Percentiles rank a stretch among this genome's conserved stretches.
Evolutionary conservation across 306 rosid species (phyloP).

Genomic region (Abrus precatorius): DNA sequence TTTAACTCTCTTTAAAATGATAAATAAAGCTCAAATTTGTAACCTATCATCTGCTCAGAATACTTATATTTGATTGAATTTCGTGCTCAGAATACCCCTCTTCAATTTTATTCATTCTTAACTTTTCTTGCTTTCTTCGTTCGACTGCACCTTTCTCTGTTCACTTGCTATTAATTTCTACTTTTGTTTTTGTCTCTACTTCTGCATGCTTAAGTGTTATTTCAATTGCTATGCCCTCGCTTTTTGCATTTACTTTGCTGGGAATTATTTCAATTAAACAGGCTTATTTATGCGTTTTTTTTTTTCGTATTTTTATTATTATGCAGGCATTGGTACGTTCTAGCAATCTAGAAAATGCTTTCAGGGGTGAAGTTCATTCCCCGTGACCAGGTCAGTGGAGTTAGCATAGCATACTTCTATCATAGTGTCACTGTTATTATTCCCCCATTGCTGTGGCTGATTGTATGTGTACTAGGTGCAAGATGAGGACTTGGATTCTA

Average conservation of each 20-base stretch:
- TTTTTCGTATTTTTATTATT: background rate
- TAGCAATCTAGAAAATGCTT: conserved; percentile 50
- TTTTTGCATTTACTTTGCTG: background rate
- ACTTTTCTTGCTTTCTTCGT: background rate
- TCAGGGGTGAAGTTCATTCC: conserved; percentile 60
- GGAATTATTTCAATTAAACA: background rate
- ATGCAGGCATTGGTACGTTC: conserved; percentile 29
- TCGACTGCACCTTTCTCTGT: background rate
- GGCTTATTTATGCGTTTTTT: background rate
- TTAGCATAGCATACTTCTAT: background rate
- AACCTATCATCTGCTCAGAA: too few relatives aligned
- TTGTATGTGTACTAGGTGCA: conserved; percentile 39
- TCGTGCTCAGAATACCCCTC: too few relatives aligned
- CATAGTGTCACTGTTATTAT: conserved; percentile 10
- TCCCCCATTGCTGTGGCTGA: background rate
- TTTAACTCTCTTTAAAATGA: too few relatives aligned
- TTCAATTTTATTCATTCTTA: background rate
- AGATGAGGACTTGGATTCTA: conserved; percentile 51
- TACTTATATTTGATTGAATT: too few relatives aligned
- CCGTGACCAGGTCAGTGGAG: conserved; percentile 54
- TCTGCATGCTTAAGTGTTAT: background rate
- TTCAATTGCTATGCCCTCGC: background rate
- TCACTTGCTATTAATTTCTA: conserved; percentile 9
- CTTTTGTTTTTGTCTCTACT: background rate
- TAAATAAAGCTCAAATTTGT: too few relatives aligned